Evolutionary conservation across 2,329 filamentous ascomycete genomes (phyloP).

Genomic region (Penicillium sp.): DNA sequence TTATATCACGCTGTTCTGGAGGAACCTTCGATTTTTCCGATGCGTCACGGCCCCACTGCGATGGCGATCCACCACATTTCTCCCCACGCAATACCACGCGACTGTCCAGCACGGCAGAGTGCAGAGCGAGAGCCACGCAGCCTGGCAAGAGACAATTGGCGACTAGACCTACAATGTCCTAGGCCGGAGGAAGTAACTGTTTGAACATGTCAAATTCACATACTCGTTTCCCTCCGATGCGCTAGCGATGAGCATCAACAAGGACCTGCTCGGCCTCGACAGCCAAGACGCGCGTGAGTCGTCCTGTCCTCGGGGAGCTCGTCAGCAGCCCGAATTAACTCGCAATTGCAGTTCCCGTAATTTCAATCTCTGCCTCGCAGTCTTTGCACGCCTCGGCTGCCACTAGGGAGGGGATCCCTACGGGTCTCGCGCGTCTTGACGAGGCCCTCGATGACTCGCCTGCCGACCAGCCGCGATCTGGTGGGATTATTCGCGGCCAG

Average conservation of each 20-base stretch:
- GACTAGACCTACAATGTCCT: not conserved
- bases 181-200: not conserved
- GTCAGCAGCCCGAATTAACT: constrained; percentile 10
- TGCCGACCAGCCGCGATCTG: constrained; percentile 7
- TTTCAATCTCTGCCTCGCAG: constrained; percentile 42
- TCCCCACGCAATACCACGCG: not conserved
- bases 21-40: not conserved
- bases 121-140: not conserved
- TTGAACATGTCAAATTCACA: not conserved
- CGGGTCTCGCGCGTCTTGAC: constrained; percentile 54
- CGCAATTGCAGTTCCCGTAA: constrained; percentile 25
- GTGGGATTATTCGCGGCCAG: constrained; percentile 72
- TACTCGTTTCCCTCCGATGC: not conserved
- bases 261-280: constrained; percentile 36
- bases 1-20: not conserved
- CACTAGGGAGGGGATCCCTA: constrained; percentile 33
- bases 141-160: not conserved
- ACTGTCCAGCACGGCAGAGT: not conserved
- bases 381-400: constrained; percentile 35
- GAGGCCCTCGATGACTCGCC: constrained; percentile 28
- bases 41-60: not conserved
- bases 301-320: constrained; percentile 1
- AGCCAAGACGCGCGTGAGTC: constrained; percentile 35
- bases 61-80: not conserved
- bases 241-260: constrained; percentile 27